Base-by-base conservation (phyloP, 257 asterid genomes). In the Nicotiana obtusifolia region DNA sequence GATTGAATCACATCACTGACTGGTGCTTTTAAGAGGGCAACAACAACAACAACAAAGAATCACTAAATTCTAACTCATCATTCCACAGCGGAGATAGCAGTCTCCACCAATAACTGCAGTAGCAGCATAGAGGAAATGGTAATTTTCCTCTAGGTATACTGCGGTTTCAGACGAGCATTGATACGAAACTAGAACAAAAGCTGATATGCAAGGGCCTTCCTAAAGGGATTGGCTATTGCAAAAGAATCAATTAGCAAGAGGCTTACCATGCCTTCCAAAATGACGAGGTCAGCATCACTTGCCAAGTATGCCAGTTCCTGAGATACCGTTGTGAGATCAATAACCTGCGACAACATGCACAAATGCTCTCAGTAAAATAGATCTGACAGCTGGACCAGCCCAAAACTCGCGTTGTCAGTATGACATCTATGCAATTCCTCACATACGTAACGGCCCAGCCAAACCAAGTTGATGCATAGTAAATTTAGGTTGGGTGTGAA, bases 181-280 rank as follows among this genome's bases (percentile, higher is more conserved):
- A 31, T 8, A 33, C 52, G 17, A 47, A 66, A 66, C 16, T 66
- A 31, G 52, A 41, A 31, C 15, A 66, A 66, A 31, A 33, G 52
- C 52, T 31, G 26, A 33, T 26, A 66, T 31, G 15, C 33, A 33
- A 31, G 19, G 49, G 49, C 76, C 76, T 66, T 66, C 1, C 76
- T 7, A 31, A 33, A 66, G 52, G 26, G 9, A 66, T 66, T 66
- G 19, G 57, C 9, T 15, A 64, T 35, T 64, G 26, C 52, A 16
- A 33, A 17, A 31, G 52, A 33, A 31, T 8, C 19, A 1, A 66
- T 66, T 41, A 4, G 26, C 76, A 47, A 24, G 7, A 47, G 76
- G 49, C 90, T 89, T 82, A 95, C 98, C 98, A 94, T 96, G 88
- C 99, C 99, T 92, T 96, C 99, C 91, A 94, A n/a, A 83, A 96